A percentile compares a stretch with the other conserved stretches of the same genome.
Evolutionary conservation across 768 basidiomycete species (phyloP).

Genomic region (Solioccasus polychromus): DNA sequence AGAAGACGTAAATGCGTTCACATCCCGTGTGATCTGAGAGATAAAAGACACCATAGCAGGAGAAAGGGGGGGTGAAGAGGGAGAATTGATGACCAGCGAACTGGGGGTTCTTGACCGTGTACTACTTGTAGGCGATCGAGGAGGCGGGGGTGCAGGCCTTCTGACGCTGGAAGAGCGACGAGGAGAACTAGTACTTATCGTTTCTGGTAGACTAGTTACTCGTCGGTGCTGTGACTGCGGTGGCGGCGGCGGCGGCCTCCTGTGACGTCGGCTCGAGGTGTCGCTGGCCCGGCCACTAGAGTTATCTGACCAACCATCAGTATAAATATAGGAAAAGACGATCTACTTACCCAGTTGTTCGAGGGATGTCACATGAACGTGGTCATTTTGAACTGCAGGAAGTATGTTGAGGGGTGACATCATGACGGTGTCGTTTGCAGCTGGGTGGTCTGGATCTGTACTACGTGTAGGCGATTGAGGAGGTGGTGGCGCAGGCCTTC

Average conservation of each 20-base stretch:
- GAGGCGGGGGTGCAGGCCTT: conserved; percentile 4
- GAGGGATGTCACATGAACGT: neutral
- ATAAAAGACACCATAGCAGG: neutral
- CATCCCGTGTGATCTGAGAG: neutral
- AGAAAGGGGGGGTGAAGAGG: neutral
- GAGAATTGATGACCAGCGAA: neutral
- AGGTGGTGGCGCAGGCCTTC: conserved; percentile 5
- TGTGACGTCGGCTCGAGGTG: neutral
- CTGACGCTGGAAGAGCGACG: conserved; percentile 3
- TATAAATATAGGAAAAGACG: neutral
- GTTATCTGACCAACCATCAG: conserved; percentile 1
- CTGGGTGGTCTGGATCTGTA: neutral
- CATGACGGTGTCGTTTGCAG: neutral
- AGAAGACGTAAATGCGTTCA: neutral
- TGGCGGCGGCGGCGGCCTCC: conserved; percentile 2
- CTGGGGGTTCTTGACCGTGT: neutral
- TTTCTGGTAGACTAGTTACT: neutral
- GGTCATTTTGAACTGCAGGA: neutral
- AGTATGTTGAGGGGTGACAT: neutral
- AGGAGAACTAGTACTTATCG: neutral
- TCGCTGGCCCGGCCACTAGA: neutral
- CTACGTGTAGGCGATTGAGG: neutral
- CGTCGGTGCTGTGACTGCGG: neutral
- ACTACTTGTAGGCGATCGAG: neutral
- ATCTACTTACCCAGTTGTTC: conserved; percentile 5